A percentile compares a stretch with the other conserved stretches of the same genome.
phyloP scores from a whole-genome alignment of 805 yeast species.

The Candida coquimbonensis region DNA sequence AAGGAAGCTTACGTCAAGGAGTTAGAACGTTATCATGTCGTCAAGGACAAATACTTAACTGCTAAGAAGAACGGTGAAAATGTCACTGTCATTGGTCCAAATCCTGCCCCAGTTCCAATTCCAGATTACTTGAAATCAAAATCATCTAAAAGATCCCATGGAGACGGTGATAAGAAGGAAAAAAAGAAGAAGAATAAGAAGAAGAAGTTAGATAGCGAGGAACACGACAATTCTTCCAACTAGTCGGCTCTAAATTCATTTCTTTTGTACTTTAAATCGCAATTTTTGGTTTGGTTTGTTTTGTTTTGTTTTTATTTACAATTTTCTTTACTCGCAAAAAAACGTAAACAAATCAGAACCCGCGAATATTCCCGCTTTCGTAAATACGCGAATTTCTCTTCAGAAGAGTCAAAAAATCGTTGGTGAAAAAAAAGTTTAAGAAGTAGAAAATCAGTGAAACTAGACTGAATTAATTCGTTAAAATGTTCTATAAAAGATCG shows the following conservation, averaged over 20 bases:
- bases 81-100: conserved; percentile 22
- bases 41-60: conserved; percentile 40
- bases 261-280: neutral
- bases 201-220: conserved; percentile 33
- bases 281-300: too few species aligned
- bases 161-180: conserved; percentile 33
- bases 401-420: neutral
- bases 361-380: neutral
- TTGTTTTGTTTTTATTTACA: too few species aligned
- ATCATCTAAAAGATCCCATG: conserved; percentile 31
- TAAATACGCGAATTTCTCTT: too few species aligned
- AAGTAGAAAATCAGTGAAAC: too few species aligned
- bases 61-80: conserved; percentile 35
- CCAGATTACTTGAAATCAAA: conserved; percentile 27
- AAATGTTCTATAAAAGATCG: conserved; percentile 9
- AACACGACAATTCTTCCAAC: too few species aligned
- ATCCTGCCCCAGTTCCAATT: conserved; percentile 34
- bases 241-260: neutral
- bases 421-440: neutral
- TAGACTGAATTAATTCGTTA: too few species aligned
- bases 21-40: conserved; percentile 36
- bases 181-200: conserved; percentile 45
- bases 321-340: neutral
- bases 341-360: neutral
- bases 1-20: conserved; percentile 46